phyloP scores from a whole-genome alignment of 2,329 filamentous ascomycete species.

The Cryphonectria nitschkei region DNA sequence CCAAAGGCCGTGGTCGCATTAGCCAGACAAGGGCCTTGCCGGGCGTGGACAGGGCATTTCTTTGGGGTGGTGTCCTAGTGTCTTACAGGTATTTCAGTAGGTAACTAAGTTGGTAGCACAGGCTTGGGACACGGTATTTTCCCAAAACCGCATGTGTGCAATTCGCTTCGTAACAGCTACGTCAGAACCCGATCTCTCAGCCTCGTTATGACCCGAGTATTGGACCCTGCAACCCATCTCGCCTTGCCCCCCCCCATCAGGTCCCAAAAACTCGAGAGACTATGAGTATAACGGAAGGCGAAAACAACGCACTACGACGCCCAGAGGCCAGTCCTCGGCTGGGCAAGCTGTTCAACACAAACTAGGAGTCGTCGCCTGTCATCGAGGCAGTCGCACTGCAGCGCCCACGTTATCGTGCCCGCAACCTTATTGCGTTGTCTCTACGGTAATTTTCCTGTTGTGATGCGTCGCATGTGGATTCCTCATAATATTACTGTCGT shows the following conservation, averaged over 20 bases:
- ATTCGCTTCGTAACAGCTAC: neutral
- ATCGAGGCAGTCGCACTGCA: constrained; percentile 20
- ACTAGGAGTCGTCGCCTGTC: neutral
- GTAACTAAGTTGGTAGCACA: neutral
- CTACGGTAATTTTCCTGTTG: constrained; percentile 16
- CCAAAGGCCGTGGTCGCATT: constrained; percentile 18
- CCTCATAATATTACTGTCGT: constrained; percentile 9
- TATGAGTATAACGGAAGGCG: neutral
- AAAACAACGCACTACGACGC: neutral
- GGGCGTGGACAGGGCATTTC: constrained; percentile 1
- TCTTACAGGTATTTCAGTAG: neutral
- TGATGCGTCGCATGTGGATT: constrained; percentile 13
- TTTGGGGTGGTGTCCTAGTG: constrained; percentile 5
- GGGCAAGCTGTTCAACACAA: neutral
- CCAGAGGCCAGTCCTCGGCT: neutral
- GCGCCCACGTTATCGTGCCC: constrained; percentile 11
- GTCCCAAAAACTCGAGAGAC: neutral
- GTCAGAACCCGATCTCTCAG: neutral
- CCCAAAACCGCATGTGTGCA: neutral
- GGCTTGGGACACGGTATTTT: neutral
- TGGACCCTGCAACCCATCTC: neutral
- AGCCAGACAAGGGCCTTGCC: constrained; percentile 9
- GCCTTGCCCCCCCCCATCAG: neutral
- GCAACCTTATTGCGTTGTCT: constrained; percentile 6
- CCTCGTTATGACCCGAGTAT: neutral